Evolutionary conservation across 176 grass and related monocot species (phyloP).

Genomic region (Avena insularis): DNA sequence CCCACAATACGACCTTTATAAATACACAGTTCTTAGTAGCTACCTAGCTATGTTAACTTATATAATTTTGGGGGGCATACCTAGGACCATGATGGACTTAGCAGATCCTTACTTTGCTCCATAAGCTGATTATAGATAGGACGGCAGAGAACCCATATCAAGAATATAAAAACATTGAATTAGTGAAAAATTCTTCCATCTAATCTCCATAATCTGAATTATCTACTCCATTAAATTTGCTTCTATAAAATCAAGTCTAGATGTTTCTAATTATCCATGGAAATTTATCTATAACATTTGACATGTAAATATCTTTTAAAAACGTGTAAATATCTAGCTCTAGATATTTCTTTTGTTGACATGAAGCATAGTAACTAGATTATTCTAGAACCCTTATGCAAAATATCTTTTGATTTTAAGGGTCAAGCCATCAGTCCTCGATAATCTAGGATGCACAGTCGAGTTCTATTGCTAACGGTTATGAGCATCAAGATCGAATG

Average conservation of each 20-base stretch:
- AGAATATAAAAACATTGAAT: neutral
- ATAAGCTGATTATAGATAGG: neutral
- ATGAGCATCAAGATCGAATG: neutral
- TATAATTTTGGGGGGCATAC: neutral
- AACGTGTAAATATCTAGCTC: neutral
- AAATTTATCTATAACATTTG: neutral
- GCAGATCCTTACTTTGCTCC: neutral
- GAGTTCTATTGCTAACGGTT: neutral
- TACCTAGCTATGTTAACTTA: neutral
- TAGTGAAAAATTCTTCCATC: neutral
- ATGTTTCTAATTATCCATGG: neutral
- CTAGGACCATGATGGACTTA: neutral
- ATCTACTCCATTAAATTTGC: neutral
- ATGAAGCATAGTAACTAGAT: neutral
- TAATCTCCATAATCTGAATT: neutral
- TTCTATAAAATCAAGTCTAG: neutral
- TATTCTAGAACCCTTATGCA: neutral
- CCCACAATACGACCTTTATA: neutral
- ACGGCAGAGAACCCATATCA: too few relatives aligned
- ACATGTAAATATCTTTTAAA: neutral
- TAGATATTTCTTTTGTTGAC: neutral
- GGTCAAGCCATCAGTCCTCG: neutral
- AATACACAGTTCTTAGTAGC: neutral
- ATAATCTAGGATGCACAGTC: neutral
- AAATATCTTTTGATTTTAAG: neutral